Conservation (phyloP, 2,329 filamentous ascomycete species). For the Stachybotrys chartarum region DNA sequence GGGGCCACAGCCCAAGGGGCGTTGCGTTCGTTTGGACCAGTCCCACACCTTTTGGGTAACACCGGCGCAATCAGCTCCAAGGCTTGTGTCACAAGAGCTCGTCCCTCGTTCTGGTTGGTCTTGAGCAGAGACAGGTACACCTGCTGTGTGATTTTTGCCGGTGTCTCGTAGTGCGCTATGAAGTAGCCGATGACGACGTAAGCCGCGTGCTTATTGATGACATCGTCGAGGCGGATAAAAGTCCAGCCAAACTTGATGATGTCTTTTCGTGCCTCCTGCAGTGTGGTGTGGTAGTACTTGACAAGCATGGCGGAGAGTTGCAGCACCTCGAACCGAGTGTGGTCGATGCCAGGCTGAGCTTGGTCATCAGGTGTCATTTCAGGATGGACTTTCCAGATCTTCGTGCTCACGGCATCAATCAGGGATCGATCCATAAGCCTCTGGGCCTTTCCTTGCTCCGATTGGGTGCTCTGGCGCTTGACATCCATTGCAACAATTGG, state of each 20-base stretch:
- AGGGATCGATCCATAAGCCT: conserved; percentile 79
- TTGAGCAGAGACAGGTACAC: conserved; percentile 88
- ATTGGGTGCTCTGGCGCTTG: conserved; percentile 68
- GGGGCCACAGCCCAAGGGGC: conserved; percentile 87
- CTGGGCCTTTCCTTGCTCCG: conserved; percentile 48
- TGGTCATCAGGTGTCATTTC: conserved; percentile 78
- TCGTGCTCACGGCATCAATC: conserved; percentile 83
- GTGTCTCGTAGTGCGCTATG: conserved; percentile 94
- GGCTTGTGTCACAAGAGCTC: conserved; percentile 86
- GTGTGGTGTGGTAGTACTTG: conserved; percentile 83
- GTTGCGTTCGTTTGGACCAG: conserved; percentile 60
- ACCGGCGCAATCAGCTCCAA: conserved; percentile 93
- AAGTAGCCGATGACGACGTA: conserved; percentile 98
- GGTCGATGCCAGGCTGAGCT: conserved; percentile 80
- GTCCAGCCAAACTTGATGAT: conserved; percentile 99
- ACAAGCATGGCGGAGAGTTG: conserved; percentile 92
- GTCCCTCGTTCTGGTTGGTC: conserved; percentile 91
- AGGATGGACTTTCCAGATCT: conserved; percentile 87
- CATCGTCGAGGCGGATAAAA: conserved; percentile 95
- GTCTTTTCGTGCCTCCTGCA: conserved; percentile 91
- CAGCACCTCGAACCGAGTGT: conserved; percentile 90
- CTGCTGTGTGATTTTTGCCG: conserved; percentile 89
- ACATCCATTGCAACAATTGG: conserved; percentile 96
- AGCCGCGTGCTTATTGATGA: conserved; percentile 97
- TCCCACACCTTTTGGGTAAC: conserved; percentile 73